Base-by-base conservation (phyloP, 768 basidiomycete species). In the Amanita fuliginea region DNA sequence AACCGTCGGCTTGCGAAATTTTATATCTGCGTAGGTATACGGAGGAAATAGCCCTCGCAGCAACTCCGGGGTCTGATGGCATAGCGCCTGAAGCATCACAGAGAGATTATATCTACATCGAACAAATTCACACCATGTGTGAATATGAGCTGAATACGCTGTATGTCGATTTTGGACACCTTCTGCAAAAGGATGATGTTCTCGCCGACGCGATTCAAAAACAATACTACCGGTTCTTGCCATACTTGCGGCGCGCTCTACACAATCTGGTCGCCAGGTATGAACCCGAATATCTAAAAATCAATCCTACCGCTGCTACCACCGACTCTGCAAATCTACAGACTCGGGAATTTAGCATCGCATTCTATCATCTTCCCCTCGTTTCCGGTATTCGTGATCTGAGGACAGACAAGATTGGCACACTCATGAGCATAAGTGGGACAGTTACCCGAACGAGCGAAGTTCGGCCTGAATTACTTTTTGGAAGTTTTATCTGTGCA, bases 381-480 rank as follows among this genome's bases (percentile, higher is more conserved):
- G 89, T 94, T 11, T 91, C 89, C 41, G 92, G 93, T 4, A 99
- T 99, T 50, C 86, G 96, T 13, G 90, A 95, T 57, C 71, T 99
- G 28, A 75, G 86, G 57, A 97, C 93, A 39, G 90, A 91, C 56
- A 86, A 86, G 64, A 96, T 98, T 51, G 96, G 96, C 16, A 89
- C 86, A 2, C 71, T 99, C 52, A 85, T 94, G 78, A 85, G 86
- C 60, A 95, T 99, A 66, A 88, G 87, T 56, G 96, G 96, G 13
- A 99, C 96, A 0, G 95, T 98, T 33, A 98, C 96, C 1, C 77
- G 96, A 46, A 99, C 96, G 3, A 93, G 89, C 56, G 96, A 99
- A 70, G 96, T 99, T 40, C 75, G 96, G 26, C 96, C 96, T 1
- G 96, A 98, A 66, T 67, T 99, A 43, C 72, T 98, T 16, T 93